These are phyloP conservation scores for Dothistroma pini DNA, from an alignment of 2,329 filamentous ascomycete species.

Conservation along the genomic window DNA sequence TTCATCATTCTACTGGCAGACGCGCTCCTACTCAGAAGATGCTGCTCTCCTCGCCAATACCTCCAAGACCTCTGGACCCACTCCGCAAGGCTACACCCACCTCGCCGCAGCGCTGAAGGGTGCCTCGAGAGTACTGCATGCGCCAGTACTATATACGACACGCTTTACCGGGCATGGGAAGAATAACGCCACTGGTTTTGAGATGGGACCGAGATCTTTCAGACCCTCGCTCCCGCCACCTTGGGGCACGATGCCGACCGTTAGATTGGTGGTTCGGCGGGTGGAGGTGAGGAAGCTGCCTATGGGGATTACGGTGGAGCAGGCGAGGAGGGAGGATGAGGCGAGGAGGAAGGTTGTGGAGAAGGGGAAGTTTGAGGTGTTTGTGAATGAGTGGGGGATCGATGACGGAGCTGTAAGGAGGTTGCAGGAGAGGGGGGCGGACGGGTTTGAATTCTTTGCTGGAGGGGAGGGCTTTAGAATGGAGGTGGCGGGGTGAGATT, in stretches of 20 bases:
- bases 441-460: slow-evolving; percentile 24
- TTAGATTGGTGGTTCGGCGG: slow-evolving; percentile 36
- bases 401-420: slow-evolving; percentile 23
- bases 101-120: slow-evolving; percentile 24
- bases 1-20: slow-evolving; percentile 55
- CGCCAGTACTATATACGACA: slow-evolving; percentile 29
- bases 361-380: slow-evolving; percentile 35
- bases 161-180: slow-evolving; percentile 14
- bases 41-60: slow-evolving; percentile 17
- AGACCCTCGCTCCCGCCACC: slow-evolving; percentile 30
- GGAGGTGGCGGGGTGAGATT: neutral
- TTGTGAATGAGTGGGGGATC: slow-evolving; percentile 29
- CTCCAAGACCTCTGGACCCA: neutral
- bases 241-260: slow-evolving; percentile 29
- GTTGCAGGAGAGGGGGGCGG: slow-evolving; percentile 16
- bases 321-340: slow-evolving; percentile 36
- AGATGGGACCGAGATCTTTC: slow-evolving; percentile 14
- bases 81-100: slow-evolving; percentile 14
- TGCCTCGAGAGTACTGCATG: slow-evolving; percentile 19
- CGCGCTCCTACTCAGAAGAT: slow-evolving; percentile 42
- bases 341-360: slow-evolving; percentile 38
- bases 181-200: slow-evolving; percentile 5
- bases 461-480: neutral
- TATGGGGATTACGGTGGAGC: slow-evolving; percentile 36
- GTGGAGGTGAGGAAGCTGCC: slow-evolving; percentile 37